These are phyloP conservation scores for Aspergillus sp. DNA, from an alignment of 2,329 filamentous ascomycete species.

Conservation along the genomic window DNA sequence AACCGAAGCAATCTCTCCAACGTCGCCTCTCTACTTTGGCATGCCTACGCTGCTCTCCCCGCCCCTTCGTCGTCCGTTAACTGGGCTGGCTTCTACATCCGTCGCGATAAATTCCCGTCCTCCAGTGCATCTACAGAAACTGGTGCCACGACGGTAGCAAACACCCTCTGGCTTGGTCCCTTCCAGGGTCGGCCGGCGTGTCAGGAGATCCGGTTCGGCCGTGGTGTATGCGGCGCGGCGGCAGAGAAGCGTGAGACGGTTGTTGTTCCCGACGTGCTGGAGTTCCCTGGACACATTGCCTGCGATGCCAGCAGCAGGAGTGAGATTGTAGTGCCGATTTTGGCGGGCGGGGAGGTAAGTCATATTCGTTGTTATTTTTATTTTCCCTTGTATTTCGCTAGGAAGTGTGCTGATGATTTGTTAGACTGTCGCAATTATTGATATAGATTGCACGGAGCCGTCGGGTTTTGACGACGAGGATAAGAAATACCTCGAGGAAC, in stretches of 20 bases:
- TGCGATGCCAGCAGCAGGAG: slow-evolving; percentile 50
- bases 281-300: slow-evolving; percentile 51
- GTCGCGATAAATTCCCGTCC: slow-evolving; percentile 42
- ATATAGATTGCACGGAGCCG: slow-evolving; percentile 47
- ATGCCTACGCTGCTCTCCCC: slow-evolving; percentile 46
- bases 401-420: background rate
- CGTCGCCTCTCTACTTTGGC: slow-evolving; percentile 50
- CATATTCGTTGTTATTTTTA: background rate
- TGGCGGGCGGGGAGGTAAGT: slow-evolving; percentile 41
- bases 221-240: slow-evolving; percentile 49
- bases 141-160: slow-evolving; percentile 13
- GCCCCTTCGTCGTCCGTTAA: slow-evolving; percentile 46
- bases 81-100: slow-evolving; percentile 51
- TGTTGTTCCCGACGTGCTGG: slow-evolving; percentile 44
- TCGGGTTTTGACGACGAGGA: slow-evolving; percentile 48
- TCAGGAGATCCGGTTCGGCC: slow-evolving; percentile 47
- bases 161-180: slow-evolving; percentile 45
- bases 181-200: slow-evolving; percentile 52
- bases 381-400: background rate
- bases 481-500: slow-evolving; percentile 41
- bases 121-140: slow-evolving; percentile 22
- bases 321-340: slow-evolving; percentile 51
- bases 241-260: slow-evolving; percentile 40
- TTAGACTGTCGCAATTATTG: slow-evolving; percentile 50
- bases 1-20: slow-evolving; percentile 44